Evolutionary conservation across 1,284 basidiomycete species (phyloP), one percentile per base, ranked within the genome.

Genomic region (Cryptococcus jaspeensis): DNA sequence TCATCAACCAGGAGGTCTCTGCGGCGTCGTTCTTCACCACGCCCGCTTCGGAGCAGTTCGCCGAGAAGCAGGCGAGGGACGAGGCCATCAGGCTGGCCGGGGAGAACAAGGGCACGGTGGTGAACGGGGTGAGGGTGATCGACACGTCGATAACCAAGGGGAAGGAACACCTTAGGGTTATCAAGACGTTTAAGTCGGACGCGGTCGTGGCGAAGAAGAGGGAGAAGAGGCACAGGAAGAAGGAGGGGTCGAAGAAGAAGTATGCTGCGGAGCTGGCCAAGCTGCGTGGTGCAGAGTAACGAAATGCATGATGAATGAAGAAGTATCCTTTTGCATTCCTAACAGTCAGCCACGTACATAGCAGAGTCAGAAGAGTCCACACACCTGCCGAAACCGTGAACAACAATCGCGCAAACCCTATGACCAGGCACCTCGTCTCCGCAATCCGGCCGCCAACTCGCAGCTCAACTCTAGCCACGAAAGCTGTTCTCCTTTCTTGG

Each of bases 11-110:
- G 39, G 58, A 60, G 45, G 54, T 60, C 36, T 49, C 50, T 50
- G 42, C 54, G 6, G 54, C 58, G n/a, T 56, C 58, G 15, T 15
- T 60, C 9, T 60, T 60, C 51, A 53, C 53, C 44, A 60, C 53
- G 13, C 58, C 58, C n/a, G 54, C 55, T 9, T 55, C 61, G 1
- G 59, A 60, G 35, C 51, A 56, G 32, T 61, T 56, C 32, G 42
- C 48, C 4, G 58, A 36, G n/a, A 58, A 62, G 49, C 62, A 59
- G 38, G 49, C 50, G 41, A 55, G 43, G 15, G 58, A 59, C 7
- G 55, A 53, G 42, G 50, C 40, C 13, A 45, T 23, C 5, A 35
- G 35, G 41, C 41, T 42, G 13, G 44, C 47, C 13, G 45, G 39
- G 18, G 50, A 49, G 11, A 48, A 47, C 7, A 50, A 52, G 45